Evolutionary conservation across 768 basidiomycete species (phyloP), one percentile per base, ranked within the genome.

Genomic region (Boletales sp.): DNA sequence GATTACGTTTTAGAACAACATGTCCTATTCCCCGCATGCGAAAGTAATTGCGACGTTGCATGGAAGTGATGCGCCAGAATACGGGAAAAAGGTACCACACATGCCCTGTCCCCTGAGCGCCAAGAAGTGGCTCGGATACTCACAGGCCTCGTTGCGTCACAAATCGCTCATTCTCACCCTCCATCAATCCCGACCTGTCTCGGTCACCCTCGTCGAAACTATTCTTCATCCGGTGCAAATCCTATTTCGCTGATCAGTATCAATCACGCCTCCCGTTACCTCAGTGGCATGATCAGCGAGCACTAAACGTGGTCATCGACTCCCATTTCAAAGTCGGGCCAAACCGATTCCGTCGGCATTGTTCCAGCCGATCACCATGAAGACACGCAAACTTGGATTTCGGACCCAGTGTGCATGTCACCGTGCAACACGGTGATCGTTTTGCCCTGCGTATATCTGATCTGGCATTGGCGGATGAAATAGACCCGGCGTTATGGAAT

Each of bases 131-230:
- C 10, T 30, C 37, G 27, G 17, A 52, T 48, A 18, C 38, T 37
- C 34, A 37, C 30, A 24, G 40, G 50, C 52, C 52, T 62, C 52
- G 60, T 62, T 64, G 56, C 52, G 45, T 45, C 38, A 15, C 47
- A 43, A 24, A 43, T 37, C 30, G 12, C 39, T 38, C 21, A 24
- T 34, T 30, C 14, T 42, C 19, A 43, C 17, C 29, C 3, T 32
- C 34, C 14, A 30, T 40, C 31, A 43, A 50, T 24, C 35, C 24
- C 45, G 31, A 31, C 49, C 35, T 47, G 36, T 35, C 30, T 7
- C 7, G 32, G 27, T 44, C 24, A 35, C 14, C 35, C 30, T 38
- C 11, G 43, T 35, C 19, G 19, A 46, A 46, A 39, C 6, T 19
- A 9, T 8, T 7, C 31, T 13, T 6, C 37, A 32, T 38, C 9